Conservation (phyloP, 2,329 filamentous ascomycete genomes). For the Elsinoe ampelina region DNA sequence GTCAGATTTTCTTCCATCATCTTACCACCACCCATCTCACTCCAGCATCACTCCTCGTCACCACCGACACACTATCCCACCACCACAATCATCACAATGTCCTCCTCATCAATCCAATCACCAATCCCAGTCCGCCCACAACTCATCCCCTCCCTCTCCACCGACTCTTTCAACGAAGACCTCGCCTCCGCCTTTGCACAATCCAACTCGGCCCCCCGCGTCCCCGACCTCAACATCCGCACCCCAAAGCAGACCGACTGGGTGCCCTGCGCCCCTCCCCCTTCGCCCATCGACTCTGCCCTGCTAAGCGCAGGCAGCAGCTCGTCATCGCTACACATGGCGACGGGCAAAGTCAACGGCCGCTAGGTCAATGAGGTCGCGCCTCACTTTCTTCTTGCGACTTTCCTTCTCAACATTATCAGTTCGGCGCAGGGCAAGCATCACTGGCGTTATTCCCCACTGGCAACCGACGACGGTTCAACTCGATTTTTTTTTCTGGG, state of each 20-base stretch:
- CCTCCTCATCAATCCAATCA: constrained; percentile 15
- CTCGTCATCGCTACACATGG: constrained; percentile 7
- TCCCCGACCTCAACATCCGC: constrained; percentile 16
- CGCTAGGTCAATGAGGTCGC: constrained; percentile 4
- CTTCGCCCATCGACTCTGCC: constrained; percentile 15
- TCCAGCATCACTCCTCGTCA: not conserved
- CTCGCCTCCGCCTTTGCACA: constrained; percentile 16
- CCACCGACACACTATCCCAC: not conserved
- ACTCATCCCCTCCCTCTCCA: constrained; percentile 7
- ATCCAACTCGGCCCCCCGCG: constrained; percentile 16
- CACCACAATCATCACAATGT: constrained; percentile 9
- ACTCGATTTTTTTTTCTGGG: not conserved
- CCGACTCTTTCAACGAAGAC: constrained; percentile 18
- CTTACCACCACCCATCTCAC: not conserved
- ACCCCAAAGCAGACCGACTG: constrained; percentile 15
- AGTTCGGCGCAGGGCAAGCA: not conserved
- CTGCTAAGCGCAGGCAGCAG: constrained; percentile 10
- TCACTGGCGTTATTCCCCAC: not conserved
- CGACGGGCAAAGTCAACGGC: constrained; percentile 12
- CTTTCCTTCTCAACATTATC: not conserved
- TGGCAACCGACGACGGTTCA: not conserved
- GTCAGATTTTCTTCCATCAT: not conserved
- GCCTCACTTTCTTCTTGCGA: not conserved
- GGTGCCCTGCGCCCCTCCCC: constrained; percentile 15
- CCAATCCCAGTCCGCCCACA: constrained; percentile 10